These are phyloP conservation scores for Ceraceosorus guamensis DNA, from an alignment of 1,284 basidiomycete species.

Conservation along the genomic window DNA sequence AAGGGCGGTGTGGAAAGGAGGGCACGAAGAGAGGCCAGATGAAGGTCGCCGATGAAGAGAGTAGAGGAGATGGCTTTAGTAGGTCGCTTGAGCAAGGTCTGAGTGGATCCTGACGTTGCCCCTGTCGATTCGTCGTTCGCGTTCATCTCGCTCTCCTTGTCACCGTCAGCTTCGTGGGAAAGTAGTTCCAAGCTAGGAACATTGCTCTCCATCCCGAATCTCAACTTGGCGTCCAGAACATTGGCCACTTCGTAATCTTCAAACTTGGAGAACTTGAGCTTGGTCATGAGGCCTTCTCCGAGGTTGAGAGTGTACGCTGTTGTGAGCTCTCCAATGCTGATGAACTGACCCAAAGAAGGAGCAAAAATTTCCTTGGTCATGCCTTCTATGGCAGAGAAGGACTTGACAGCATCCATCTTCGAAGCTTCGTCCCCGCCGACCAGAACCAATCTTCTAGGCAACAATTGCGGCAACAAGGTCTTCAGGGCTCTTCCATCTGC, in stretches of 20 bases:
- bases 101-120: neutral
- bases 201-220: slow-evolving; percentile 70
- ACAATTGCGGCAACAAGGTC: slow-evolving; percentile 90
- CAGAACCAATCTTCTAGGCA: slow-evolving; percentile 60
- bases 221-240: slow-evolving; percentile 74
- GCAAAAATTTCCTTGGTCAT: slow-evolving; percentile 86
- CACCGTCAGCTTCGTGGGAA: neutral
- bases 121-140: neutral
- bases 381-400: slow-evolving; percentile 20
- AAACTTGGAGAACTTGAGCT: slow-evolving; percentile 84
- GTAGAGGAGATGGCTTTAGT: slow-evolving; percentile 16
- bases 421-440: slow-evolving; percentile 34
- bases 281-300: slow-evolving; percentile 73
- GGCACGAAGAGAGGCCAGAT: slow-evolving; percentile 38
- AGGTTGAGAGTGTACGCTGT: slow-evolving; percentile 88
- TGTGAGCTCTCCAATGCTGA: slow-evolving; percentile 90
- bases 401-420: slow-evolving; percentile 14
- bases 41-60: slow-evolving; percentile 46
- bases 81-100: neutral
- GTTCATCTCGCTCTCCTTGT: neutral
- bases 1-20: slow-evolving; percentile 17
- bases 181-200: slow-evolving; percentile 53
- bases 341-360: slow-evolving; percentile 64
- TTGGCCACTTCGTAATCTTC: slow-evolving; percentile 95
- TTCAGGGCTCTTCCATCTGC: slow-evolving; percentile 95